Conservation (phyloP, 2,329 filamentous ascomycete species). For the Stemphylium beticola region DNA sequence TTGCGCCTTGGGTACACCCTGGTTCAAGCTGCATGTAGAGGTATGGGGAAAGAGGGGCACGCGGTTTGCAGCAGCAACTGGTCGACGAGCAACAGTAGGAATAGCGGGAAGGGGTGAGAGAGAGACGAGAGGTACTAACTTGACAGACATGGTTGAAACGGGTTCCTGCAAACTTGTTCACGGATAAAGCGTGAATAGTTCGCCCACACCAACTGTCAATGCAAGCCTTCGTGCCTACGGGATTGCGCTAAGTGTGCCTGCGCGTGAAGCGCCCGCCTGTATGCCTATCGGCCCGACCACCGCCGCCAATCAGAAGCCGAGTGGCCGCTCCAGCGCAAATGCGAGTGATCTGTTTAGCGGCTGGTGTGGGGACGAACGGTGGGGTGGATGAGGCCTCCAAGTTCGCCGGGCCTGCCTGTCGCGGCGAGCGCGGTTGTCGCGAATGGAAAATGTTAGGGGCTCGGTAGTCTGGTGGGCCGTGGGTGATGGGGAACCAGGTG, state of each 20-base stretch:
- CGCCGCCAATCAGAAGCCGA: constrained; percentile 29
- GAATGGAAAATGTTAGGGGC: neutral
- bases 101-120: neutral
- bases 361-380: constrained; percentile 25
- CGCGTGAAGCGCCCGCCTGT: constrained; percentile 27
- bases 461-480: neutral
- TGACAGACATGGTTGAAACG: constrained; percentile 46
- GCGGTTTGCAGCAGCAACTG: neutral
- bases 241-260: constrained; percentile 14
- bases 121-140: constrained; percentile 41
- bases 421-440: constrained; percentile 28
- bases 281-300: constrained; percentile 25
- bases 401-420: constrained; percentile 15
- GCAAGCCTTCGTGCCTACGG: constrained; percentile 23
- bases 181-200: constrained; percentile 29
- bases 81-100: neutral
- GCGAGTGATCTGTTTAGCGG: constrained; percentile 31
- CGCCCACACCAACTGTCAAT: constrained; percentile 24
- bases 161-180: constrained; percentile 26
- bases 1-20: neutral
- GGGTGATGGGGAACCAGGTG: neutral
- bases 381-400: constrained; percentile 11
- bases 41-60: constrained; percentile 17
- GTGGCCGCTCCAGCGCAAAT: constrained; percentile 25
- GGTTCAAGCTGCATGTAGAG: constrained; percentile 9